Evolutionary conservation across 169 alveolate species (phyloP), one percentile per base, ranked within the genome.

Genomic region (Plasmodium gallinaceum): DNA sequence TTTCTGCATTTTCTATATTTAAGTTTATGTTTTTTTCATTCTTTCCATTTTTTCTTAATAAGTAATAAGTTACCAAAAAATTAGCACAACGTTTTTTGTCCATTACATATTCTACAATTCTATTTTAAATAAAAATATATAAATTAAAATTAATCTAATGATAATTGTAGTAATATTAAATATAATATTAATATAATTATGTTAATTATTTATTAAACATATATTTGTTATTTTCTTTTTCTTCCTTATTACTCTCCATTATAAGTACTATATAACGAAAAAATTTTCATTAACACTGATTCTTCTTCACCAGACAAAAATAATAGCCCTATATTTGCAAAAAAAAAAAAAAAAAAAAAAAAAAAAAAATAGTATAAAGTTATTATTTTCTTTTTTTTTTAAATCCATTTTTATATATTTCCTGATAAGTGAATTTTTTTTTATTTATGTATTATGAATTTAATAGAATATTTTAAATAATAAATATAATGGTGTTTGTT

Each of bases 81-180:
- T 78, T 46, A 14, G 89, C 89, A 78, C 89, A 78, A 2, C 14
- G 60, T 54, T 10, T 64, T 78, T 78, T 78, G 76, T 58, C 64
- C 89, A 78, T 78, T 26, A 78, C 89, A 65, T 78, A 64, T 24
- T 78, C 89, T 32, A 51, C 89, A 9, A 68, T 78, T 64, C 89
- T 78, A 60, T 45, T 9, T 46, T 45, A 51, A 43, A n/a, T 43
- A 76, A 12, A 65, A 22, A n/a, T 22, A 51, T 46, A 48, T 52
- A 42, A 24, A 52, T 48, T 18, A 52, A 43, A 39, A 46, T 10
- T 16, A 58, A 7, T 39, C 22, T 45, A 46, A 7, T 14, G 14
- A 46, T 54, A 20, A 48, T 14, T 52, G 39, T 42, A 39, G 22
- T 68, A 48, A 26, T n/a, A 20, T 6, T 39, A 20, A 10, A 66